These are phyloP conservation scores for Calycina marina DNA, from an alignment of 2,329 filamentous ascomycete genomes.

Conservation along the genomic window DNA sequence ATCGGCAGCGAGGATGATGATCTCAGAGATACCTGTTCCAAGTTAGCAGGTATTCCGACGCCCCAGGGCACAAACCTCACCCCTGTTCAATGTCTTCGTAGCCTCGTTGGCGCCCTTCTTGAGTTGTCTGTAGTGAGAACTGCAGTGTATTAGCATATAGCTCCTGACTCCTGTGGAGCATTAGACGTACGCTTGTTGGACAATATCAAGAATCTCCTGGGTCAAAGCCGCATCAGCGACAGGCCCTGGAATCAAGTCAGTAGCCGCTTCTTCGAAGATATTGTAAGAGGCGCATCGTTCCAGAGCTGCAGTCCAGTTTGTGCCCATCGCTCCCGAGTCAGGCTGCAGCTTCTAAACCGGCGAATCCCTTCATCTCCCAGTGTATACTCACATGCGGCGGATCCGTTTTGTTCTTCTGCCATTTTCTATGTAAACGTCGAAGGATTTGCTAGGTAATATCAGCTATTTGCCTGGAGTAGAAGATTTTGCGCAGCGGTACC, in stretches of 20 bases:
- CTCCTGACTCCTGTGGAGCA: too few species aligned
- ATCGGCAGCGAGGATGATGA: conserved; percentile 81
- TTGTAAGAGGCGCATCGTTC: too few species aligned
- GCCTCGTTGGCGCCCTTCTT: conserved; percentile 81
- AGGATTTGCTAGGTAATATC: conserved; percentile 1
- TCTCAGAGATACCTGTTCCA: conserved; percentile 50
- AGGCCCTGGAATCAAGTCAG: conserved; percentile 47
- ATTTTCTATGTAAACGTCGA: conserved; percentile 9
- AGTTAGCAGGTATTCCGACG: neutral
- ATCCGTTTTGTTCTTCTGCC: conserved; percentile 23
- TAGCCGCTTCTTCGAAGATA: conserved; percentile 70
- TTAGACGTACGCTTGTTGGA: conserved; percentile 38
- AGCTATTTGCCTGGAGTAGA: too few species aligned
- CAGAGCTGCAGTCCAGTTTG: too few species aligned
- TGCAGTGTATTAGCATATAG: too few species aligned
- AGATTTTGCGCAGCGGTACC: too few species aligned
- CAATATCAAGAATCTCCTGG: conserved; percentile 60
- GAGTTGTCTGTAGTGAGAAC: conserved; percentile 57
- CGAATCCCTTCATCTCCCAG: too few species aligned
- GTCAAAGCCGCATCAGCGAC: conserved; percentile 58
- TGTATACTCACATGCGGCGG: conserved; percentile 11
- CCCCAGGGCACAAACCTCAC: conserved; percentile 24
- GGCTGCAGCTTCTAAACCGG: too few species aligned
- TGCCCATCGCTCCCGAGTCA: too few species aligned
- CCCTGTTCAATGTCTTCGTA: conserved; percentile 88